Percentiles rank a stretch among this genome's conserved stretches.
Evolutionary conservation across 1,139 yeast genomes (phyloP).

Genomic region (Scheffersomyces lignicola): DNA sequence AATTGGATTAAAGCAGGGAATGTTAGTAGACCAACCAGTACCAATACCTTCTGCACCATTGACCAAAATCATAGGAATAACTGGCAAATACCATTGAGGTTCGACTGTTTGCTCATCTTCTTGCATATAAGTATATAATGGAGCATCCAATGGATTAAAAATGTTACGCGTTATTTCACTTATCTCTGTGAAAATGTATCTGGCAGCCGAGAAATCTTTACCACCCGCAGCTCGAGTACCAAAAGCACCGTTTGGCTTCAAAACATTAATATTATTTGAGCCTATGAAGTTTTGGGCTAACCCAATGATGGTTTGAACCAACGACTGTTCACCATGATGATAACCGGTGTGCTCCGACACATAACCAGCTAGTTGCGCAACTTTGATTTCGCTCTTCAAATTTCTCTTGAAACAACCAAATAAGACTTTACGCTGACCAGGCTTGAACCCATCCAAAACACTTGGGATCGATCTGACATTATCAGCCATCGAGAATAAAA

Average conservation of each 20-base stretch:
- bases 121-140: constrained; percentile 74
- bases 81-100: constrained; percentile 94
- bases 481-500: constrained; percentile 95
- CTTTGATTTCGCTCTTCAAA: constrained; percentile 76
- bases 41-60: constrained; percentile 99
- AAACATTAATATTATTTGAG: constrained; percentile 79
- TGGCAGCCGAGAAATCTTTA: constrained; percentile 97
- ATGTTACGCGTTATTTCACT: constrained; percentile 72
- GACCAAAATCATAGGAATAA: constrained; percentile 87
- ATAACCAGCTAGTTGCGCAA: constrained; percentile 88
- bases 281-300: constrained; percentile 96
- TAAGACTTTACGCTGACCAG: constrained; percentile 93
- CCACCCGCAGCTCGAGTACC: constrained; percentile 98
- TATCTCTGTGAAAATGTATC: constrained; percentile 91
- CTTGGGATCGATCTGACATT: constrained; percentile 94
- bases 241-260: constrained; percentile 92
- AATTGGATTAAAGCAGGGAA: constrained; percentile 86
- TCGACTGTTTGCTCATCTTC: constrained; percentile 95
- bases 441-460: constrained; percentile 92
- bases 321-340: constrained; percentile 92
- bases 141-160: constrained; percentile 79
- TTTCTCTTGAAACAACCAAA: constrained; percentile 88
- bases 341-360: constrained; percentile 89
- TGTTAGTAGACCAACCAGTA: constrained; percentile 96
- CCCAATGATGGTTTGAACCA: constrained; percentile 87